phyloP scores from a whole-genome alignment of 257 asterid species.

The Thymus mandschuricus region DNA sequence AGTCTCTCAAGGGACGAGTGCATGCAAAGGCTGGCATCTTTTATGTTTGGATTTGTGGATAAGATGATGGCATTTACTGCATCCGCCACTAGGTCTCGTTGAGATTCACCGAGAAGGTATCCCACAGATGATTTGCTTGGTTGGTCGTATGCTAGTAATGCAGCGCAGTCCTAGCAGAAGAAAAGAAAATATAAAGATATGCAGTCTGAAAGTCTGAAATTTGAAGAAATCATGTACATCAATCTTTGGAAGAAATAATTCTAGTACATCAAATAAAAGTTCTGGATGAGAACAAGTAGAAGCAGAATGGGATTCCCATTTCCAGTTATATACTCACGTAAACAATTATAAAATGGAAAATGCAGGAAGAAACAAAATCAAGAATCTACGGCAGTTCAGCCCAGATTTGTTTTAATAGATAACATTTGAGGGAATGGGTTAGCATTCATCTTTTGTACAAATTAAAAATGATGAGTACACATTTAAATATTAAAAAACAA shows the following conservation, averaged over 20 bases:
- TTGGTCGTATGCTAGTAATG: constrained; percentile 80
- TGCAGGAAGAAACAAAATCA: too few relatives aligned
- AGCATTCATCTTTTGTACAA: neutral
- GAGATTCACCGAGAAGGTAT: constrained; percentile 78
- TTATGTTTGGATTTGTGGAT: constrained; percentile 60
- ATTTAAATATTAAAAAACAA: too few relatives aligned
- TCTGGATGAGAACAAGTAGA: too few relatives aligned
- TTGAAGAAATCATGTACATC: neutral
- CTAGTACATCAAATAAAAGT: neutral
- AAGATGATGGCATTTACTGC: constrained; percentile 77
- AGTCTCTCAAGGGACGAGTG: constrained; percentile 81
- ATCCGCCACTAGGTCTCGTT: constrained; percentile 91
- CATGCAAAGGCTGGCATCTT: constrained; percentile 53
- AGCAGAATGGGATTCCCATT: too few relatives aligned
- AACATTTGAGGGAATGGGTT: too few relatives aligned
- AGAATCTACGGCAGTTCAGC: too few relatives aligned
- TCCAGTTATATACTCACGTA: too few relatives aligned
- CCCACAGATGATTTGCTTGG: constrained; percentile 78
- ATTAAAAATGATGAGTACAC: neutral
- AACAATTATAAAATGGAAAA: too few relatives aligned
- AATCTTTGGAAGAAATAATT: neutral
- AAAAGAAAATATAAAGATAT: neutral
- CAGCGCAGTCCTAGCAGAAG: constrained; percentile 79
- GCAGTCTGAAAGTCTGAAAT: constrained; percentile 1
- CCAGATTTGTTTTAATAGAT: too few relatives aligned